Base-by-base conservation (phyloP, 768 basidiomycete genomes). In the Serendipita sp. region DNA sequence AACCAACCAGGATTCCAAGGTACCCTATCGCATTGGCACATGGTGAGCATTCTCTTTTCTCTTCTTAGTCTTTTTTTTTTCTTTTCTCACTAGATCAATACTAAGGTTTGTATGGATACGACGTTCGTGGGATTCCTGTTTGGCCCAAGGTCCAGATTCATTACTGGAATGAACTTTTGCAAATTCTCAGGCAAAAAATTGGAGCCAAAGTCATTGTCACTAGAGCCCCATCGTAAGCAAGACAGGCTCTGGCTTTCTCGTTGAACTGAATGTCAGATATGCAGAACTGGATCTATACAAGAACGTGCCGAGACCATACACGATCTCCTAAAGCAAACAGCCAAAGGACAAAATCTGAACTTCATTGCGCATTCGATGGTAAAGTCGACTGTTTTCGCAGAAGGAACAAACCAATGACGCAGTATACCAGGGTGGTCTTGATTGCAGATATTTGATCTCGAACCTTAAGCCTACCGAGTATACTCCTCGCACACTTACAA, bases 121-220 rank as follows among this genome's bases (percentile, higher is more conserved):
- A 95, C 70, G 86, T 91, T 0, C 83, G 87, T 37, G 92, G 92
- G 0, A 92, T 92, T 0, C 78, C 82, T 0, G 78, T 86, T 10
- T 89, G 92, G 70, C 92, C 93, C 0, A 83, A 84, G 48, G 79
- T 94, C 65, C 83, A 89, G 64, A 81, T 91, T 73, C 92, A 97
- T 66, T 99, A 99, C 72, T 99, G 96, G 96, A 83, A 86, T 0
- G 89, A 91, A 65, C 84, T 97, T 2, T 78, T 97, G 37, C 83
- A 80, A 8, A 82, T 94, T 11, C 79, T 98, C 15, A 81, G 87
- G 65, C 79, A 87, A 63, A 87, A 80, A 67, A 78, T 98, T 11
- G 89, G 91, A 13, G 93, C 91, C 30, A 91, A 97, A 67, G 93
- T 98, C n/a, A 84, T 97, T 65, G 91, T 98, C 16, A 94, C 95